Evolutionary conservation across 352 stramenopile species (phyloP).

Genomic region (Pythium coloratum): DNA sequence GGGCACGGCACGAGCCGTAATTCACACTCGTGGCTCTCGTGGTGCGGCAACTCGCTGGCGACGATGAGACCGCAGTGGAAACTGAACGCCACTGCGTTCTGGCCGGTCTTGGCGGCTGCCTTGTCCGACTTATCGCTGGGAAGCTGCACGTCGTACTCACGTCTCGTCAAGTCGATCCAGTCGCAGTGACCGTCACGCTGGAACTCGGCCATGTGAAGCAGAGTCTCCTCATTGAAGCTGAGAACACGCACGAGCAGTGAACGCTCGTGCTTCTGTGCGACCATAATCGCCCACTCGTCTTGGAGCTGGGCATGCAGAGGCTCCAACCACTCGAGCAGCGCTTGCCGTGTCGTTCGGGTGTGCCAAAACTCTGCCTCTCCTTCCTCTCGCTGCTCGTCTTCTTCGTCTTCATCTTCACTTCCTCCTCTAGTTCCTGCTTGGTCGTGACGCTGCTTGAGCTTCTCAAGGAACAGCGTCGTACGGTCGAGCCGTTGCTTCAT

Average conservation of each 20-base stretch:
- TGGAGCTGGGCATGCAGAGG: conserved; percentile 6
- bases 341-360: background rate
- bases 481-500: conserved; percentile 16
- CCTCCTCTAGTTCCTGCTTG: background rate
- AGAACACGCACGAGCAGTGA: conserved; percentile 40
- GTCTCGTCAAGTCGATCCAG: conserved; percentile 40
- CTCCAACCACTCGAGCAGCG: conserved; percentile 22
- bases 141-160: conserved; percentile 49
- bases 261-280: conserved; percentile 11
- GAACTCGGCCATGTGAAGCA: conserved; percentile 54
- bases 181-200: conserved; percentile 41
- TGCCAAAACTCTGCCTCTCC: conserved; percentile 8
- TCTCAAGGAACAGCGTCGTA: conserved; percentile 10
- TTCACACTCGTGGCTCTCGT: conserved; percentile 42
- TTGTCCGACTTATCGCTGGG: background rate
- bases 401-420: background rate
- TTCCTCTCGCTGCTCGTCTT: background rate
- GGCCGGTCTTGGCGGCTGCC: too few relatives aligned
- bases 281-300: conserved; percentile 1
- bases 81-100: background rate
- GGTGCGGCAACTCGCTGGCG: conserved; percentile 12
- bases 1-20: conserved; percentile 61
- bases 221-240: conserved; percentile 35
- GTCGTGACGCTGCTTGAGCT: conserved; percentile 9
- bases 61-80: conserved; percentile 36